These are phyloP conservation scores for Zymoseptoria ardabiliae DNA, from an alignment of 2,329 filamentous ascomycete species.

Conservation along the genomic window DNA sequence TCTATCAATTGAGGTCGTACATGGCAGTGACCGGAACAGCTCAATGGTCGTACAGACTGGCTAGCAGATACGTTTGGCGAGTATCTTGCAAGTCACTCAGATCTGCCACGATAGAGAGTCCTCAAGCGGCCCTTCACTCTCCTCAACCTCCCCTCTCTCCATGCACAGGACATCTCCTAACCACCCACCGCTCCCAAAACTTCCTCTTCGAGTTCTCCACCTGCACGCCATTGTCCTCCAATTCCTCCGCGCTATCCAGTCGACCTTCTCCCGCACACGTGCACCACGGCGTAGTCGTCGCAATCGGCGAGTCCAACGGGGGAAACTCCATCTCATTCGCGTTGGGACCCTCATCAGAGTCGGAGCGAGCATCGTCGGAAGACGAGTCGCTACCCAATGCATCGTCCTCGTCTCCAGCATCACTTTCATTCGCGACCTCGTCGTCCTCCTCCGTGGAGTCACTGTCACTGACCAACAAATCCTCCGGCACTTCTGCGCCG, in stretches of 20 bases:
- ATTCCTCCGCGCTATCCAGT: conserved; percentile 36
- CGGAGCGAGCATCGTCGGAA: conserved; percentile 14
- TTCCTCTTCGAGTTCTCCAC: conserved; percentile 46
- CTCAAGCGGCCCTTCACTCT: neutral
- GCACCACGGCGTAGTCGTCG: conserved; percentile 41
- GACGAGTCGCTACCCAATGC: conserved; percentile 28
- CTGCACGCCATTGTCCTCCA: conserved; percentile 42
- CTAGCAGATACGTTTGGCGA: too few species aligned
- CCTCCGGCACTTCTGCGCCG: conserved; percentile 41
- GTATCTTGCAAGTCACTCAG: too few species aligned
- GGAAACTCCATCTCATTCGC: conserved; percentile 41
- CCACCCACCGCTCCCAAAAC: conserved; percentile 50
- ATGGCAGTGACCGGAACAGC: too few species aligned
- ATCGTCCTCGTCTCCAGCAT: conserved; percentile 9
- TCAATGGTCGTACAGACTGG: too few species aligned
- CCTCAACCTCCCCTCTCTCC: conserved; percentile 3
- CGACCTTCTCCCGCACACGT: conserved; percentile 33
- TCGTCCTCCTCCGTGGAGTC: conserved; percentile 24
- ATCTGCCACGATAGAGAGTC: too few species aligned
- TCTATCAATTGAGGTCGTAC: too few species aligned
- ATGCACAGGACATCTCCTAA: conserved; percentile 38
- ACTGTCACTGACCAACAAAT: conserved; percentile 37
- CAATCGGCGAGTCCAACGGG: conserved; percentile 33
- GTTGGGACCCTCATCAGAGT: conserved; percentile 32
- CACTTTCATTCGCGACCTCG: conserved; percentile 7